Conservation (phyloP, 176 grass and related monocot species). For the Thalia dealbata region DNA sequence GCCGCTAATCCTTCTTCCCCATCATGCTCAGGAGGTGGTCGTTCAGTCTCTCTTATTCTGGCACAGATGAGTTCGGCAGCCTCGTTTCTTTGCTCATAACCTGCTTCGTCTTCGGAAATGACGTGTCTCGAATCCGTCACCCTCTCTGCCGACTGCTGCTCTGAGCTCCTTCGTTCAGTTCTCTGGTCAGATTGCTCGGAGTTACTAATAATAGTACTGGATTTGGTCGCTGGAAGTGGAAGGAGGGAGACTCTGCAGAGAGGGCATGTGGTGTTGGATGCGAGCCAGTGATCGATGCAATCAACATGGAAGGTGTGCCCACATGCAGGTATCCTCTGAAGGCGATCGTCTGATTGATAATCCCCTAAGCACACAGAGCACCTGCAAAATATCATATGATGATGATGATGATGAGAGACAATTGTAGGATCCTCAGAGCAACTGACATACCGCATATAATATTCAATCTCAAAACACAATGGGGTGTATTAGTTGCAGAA, state of each 20-base stretch:
- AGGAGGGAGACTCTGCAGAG: slow-evolving; percentile 87
- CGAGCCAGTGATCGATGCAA: slow-evolving; percentile 90
- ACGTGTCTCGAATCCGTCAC: background rate
- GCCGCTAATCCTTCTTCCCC: background rate
- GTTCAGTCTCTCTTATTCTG: background rate
- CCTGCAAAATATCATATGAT: slow-evolving; percentile 23
- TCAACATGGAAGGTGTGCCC: slow-evolving; percentile 90
- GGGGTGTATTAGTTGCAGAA: no score
- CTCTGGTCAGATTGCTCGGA: background rate
- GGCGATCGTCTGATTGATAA: slow-evolving; percentile 72
- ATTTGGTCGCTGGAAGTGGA: slow-evolving; percentile 44
- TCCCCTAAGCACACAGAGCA: slow-evolving; percentile 95
- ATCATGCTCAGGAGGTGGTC: background rate
- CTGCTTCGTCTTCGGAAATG: background rate
- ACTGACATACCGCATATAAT: background rate
- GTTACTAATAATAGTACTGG: background rate
- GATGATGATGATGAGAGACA: slow-evolving; percentile 17
- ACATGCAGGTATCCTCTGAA: slow-evolving; percentile 79
- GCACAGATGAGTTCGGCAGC: background rate
- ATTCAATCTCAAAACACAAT: background rate
- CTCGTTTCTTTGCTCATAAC: background rate
- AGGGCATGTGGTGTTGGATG: slow-evolving; percentile 73
- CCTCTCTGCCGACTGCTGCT: background rate
- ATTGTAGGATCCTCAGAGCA: background rate
- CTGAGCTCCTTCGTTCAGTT: background rate